These are phyloP conservation scores for Komagataella pseudopastoris DNA, from an alignment of 805 yeast genomes.

Conservation along the genomic window DNA sequence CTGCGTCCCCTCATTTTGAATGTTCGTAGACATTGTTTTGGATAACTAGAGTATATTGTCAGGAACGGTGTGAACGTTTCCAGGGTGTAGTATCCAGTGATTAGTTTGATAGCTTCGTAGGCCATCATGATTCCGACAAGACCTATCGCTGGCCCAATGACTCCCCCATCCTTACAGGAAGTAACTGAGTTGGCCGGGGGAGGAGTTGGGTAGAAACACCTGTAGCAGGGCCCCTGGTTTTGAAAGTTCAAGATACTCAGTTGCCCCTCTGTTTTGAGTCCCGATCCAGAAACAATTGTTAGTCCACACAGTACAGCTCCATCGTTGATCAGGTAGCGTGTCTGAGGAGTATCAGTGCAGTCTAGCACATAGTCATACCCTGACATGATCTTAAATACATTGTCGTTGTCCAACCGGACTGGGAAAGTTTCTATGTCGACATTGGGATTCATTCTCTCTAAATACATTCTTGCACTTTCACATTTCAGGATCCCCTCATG, in stretches of 20 bases:
- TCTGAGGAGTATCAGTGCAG: conserved; percentile 88
- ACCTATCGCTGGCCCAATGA: conserved; percentile 94
- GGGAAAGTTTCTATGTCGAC: conserved; percentile 43
- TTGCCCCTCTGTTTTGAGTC: conserved; percentile 87
- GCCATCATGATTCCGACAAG: conserved; percentile 84
- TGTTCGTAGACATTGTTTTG: conserved; percentile 48
- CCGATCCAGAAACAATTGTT: conserved; percentile 85
- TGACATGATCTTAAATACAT: conserved; percentile 51
- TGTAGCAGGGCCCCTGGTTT: conserved; percentile 74
- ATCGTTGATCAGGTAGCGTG: conserved; percentile 80
- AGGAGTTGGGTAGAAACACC: conserved; percentile 86
- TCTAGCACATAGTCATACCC: conserved; percentile 71
- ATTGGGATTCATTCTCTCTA: conserved; percentile 51
- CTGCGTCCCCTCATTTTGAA: conserved; percentile 73
- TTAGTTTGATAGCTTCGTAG: conserved; percentile 66
- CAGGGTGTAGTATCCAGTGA: conserved; percentile 37
- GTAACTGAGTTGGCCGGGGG: conserved; percentile 77
- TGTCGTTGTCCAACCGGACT: conserved; percentile 32
- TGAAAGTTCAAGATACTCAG: conserved; percentile 58
- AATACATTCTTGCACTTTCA: conserved; percentile 55
- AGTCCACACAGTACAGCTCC: conserved; percentile 54
- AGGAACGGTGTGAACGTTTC: conserved; percentile 56
- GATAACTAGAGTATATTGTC: conserved; percentile 54
- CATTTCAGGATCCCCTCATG: conserved; percentile 62
- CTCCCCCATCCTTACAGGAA: conserved; percentile 88